Base-by-base conservation (phyloP, 345 rosid species). In the Corchorus capsularis region DNA sequence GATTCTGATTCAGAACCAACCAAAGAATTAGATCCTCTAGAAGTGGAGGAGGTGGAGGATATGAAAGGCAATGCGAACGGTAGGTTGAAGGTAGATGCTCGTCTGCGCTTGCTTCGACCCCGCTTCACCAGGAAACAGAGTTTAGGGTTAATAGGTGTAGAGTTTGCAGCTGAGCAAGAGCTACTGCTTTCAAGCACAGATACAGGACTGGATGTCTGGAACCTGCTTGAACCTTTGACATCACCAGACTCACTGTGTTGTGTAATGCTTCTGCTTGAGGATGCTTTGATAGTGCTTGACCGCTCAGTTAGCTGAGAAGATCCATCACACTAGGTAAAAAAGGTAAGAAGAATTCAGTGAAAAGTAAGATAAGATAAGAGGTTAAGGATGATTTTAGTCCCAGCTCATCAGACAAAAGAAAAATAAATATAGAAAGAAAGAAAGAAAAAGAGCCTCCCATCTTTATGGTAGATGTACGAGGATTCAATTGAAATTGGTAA, bases 121-220 rank as follows among this genome's bases (percentile, higher is more conserved):
- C 97, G 88, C 83, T 88, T 94, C 79, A 84, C 85, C 0, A 81
- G 86, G 63, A 85, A 78, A 65, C 46, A 61, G 52, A 82, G 76
- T 76, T 75, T 81, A 45, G 82, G 79, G 52, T 59, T 59, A n/a
- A 79, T 56, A 69, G 75, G 52, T 68, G 77, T 64, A 5, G 61
- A 73, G 68, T 86, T 93, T 32, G 83, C 88, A 43, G 82, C 80
- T 15, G 87, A 86, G 84, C 82, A 82, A 22, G 93, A 90, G 84
- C 89, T 81, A 78, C 89, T 84, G 81, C 83, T 90, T 78, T 89
- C 97, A 13, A 91, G 91, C 74, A 93, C 93, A 74, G 97, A 93
- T 67, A 87, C 87, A 14, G 96, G 92, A 79, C 93, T 89, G 72
- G 89, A 83, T 74, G 92, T 84, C 75, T 79, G 89, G 27, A 88